phyloP scores from a whole-genome alignment of 352 stramenopile species.

The Pythium pyrilobum region DNA sequence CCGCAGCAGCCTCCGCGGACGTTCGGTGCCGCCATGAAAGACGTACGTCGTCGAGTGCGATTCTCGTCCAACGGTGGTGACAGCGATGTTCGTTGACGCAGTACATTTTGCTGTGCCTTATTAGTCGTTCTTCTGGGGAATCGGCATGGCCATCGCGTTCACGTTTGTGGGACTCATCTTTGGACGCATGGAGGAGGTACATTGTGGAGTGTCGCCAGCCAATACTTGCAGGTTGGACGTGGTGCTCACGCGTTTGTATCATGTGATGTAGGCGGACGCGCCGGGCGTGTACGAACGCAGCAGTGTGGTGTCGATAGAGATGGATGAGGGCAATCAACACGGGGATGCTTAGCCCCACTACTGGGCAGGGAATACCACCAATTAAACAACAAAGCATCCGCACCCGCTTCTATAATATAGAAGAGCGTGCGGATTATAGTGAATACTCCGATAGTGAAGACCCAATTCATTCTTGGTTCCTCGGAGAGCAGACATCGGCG shows the following conservation, averaged over 20 bases:
- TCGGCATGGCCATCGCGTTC: constrained; percentile 76
- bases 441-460: background rate
- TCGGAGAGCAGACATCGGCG: too few species aligned
- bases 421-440: too few species aligned
- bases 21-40: constrained; percentile 61
- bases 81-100: background rate
- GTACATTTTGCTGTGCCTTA: background rate
- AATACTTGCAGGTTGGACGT: too few species aligned
- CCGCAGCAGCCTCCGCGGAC: constrained; percentile 31
- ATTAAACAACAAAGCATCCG: too few species aligned
- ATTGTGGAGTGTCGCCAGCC: too few species aligned
- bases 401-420: too few species aligned
- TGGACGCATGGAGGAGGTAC: constrained; percentile 67
- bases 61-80: background rate
- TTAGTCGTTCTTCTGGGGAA: constrained; percentile 77
- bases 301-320: background rate
- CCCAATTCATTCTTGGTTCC: background rate
- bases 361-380: too few species aligned
- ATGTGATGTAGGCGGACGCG: background rate
- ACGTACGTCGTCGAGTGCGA: constrained; percentile 32
- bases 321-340: background rate
- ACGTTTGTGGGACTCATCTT: constrained; percentile 64
- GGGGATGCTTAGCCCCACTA: background rate
- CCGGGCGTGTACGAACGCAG: background rate
- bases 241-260: background rate